Evolutionary conservation across 768 basidiomycete genomes (phyloP), one percentile per base, ranked within the genome.

Genomic region (Amanita thiersii): DNA sequence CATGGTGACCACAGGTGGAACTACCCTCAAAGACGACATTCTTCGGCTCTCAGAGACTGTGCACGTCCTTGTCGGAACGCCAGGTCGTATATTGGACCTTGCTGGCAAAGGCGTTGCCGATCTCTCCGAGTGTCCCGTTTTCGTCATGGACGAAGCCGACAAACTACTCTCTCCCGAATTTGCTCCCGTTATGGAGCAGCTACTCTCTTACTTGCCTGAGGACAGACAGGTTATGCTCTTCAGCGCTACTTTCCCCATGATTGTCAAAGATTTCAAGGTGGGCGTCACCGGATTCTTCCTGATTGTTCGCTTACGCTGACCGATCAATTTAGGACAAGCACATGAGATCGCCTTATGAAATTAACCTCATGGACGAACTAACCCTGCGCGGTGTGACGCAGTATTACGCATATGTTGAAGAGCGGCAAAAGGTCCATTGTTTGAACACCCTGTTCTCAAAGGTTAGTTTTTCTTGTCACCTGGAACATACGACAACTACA

Each of bases 331-430:
- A 93, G 91, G 89, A 91, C 56, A 92, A 94, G 66, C 86, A 97
- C 69, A 97, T 99, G 93, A 78, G 75, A 47, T 77, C 81, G 47
- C 92, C 96, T 3, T 85, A 94, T 64, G 92, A 96, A 64, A 96
- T 97, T 68, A 99, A 99, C 66, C 82, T 99, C 62, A 99, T 99
- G 94, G 94, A 99, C 54, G 94, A 99, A 73, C 82, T 99, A 48
- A 99, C 94, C 39, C 73, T 99, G 34, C 89, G 89, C 50, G 94
- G 94, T 71, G 94, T 99, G 42, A 98, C 94, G 37, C 94, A 99
- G 71, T 99, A 97, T 61, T 99, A 98, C 60, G 94, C 96, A 53
- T 99, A 90, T 64, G 91, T 99, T 57, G 94, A 99, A 66, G 94
- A 99, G 62, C 80, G 90, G 48, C 94, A 99, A 70, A 99, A 99